Evolutionary conservation across 2,329 filamentous ascomycete species (phyloP).

Genomic region (Thelonectria olida): DNA sequence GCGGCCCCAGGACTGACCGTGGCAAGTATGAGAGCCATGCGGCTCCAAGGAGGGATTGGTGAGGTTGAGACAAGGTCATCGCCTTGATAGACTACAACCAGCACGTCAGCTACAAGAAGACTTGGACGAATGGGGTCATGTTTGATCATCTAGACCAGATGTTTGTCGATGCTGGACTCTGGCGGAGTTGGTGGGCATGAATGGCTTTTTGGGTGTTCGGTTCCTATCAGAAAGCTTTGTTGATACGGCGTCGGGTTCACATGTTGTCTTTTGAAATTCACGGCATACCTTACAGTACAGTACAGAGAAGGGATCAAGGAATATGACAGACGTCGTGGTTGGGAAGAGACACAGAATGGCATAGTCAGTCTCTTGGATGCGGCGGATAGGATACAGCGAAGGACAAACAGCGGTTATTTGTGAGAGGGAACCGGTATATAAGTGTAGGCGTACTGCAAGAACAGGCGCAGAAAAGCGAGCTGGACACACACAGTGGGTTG

Average conservation of each 20-base stretch:
- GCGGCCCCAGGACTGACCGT: slow-evolving; percentile 51
- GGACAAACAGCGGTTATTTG: neutral
- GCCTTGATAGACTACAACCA: slow-evolving; percentile 3
- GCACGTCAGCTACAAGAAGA: neutral
- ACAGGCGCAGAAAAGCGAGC: neutral
- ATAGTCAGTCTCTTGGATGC: slow-evolving; percentile 8
- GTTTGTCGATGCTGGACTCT: neutral
- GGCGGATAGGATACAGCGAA: neutral
- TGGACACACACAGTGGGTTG: neutral
- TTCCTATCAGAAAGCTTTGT: slow-evolving; percentile 4
- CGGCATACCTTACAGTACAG: slow-evolving; percentile 7
- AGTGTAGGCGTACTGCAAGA: neutral
- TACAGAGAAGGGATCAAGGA: neutral
- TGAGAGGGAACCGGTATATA: too few relatives aligned
- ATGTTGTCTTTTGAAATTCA: slow-evolving; percentile 7
- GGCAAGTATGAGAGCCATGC: slow-evolving; percentile 52
- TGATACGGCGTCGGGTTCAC: slow-evolving; percentile 15
- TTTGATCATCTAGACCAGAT: slow-evolving; percentile 17
- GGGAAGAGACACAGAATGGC: slow-evolving; percentile 18
- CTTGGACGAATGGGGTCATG: slow-evolving; percentile 2
- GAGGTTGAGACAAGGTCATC: slow-evolving; percentile 8
- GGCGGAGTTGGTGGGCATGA: slow-evolving; percentile 19
- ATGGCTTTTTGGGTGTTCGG: slow-evolving; percentile 12
- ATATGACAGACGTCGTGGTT: neutral
- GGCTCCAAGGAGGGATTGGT: slow-evolving; percentile 50